phyloP scores from a whole-genome alignment of 2,329 filamentous ascomycete genomes.

The Dissoconium aciculare region DNA sequence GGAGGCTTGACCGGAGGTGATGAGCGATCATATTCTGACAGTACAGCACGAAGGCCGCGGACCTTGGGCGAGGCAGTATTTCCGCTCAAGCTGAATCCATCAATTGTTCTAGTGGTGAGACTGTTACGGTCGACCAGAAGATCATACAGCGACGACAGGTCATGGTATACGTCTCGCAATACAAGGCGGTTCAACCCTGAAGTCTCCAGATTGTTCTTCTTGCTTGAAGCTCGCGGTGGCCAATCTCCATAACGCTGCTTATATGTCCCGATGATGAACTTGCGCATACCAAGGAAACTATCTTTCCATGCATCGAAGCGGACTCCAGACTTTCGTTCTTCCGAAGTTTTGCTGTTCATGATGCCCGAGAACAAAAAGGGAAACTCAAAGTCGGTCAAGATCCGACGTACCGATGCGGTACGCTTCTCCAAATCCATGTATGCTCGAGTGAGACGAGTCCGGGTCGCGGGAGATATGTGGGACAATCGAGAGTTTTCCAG shows the following conservation, averaged over 20 bases:
- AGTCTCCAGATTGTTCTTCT: slow-evolving; percentile 80
- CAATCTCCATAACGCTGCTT: slow-evolving; percentile 55
- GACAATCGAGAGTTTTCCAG: slow-evolving; percentile 54
- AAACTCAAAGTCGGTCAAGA: slow-evolving; percentile 81
- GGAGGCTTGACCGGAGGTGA: slow-evolving; percentile 81
- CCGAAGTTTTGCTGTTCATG: slow-evolving; percentile 64
- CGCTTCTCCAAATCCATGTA: slow-evolving; percentile 64
- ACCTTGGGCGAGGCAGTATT: slow-evolving; percentile 44
- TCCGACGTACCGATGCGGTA: slow-evolving; percentile 52
- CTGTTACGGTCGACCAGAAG: slow-evolving; percentile 66
- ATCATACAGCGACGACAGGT: slow-evolving; percentile 79
- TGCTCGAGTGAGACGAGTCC: slow-evolving; percentile 66
- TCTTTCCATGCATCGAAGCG: slow-evolving; percentile 73
- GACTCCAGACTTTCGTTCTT: slow-evolving; percentile 58
- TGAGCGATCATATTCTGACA: slow-evolving; percentile 79
- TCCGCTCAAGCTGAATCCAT: slow-evolving; percentile 45
- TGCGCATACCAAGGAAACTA: slow-evolving; percentile 59
- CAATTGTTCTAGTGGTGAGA: slow-evolving; percentile 63
- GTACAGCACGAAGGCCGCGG: slow-evolving; percentile 59
- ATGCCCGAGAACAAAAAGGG: slow-evolving; percentile 78
- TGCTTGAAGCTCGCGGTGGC: slow-evolving; percentile 82
- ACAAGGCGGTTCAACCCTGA: slow-evolving; percentile 76
- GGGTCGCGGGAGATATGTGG: slow-evolving; percentile 55
- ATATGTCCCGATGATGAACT: slow-evolving; percentile 58
- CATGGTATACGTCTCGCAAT: slow-evolving; percentile 65